A percentile compares a stretch with the other conserved stretches of the same genome.
Conservation (phyloP, 192 early-diverging fungal species). For the Glomus cerebriforme region DNA sequence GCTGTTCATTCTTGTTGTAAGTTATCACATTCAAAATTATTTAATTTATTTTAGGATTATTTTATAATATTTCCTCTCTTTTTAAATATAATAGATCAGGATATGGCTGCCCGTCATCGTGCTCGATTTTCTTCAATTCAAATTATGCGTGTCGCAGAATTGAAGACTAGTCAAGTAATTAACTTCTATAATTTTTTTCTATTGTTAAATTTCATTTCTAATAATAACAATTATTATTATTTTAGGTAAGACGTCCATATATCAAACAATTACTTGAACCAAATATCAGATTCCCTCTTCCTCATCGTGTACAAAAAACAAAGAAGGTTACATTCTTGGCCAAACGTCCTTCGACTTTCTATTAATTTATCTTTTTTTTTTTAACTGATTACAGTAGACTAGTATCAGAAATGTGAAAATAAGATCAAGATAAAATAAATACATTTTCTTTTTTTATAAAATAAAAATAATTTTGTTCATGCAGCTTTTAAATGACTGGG, state of each 20-base stretch:
- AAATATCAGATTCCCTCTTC: slow-evolving; percentile 95
- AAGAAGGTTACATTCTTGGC: slow-evolving; percentile 89
- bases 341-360: slow-evolving; percentile 92
- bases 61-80: not conserved
- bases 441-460: too few relatives aligned
- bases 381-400: too few relatives aligned
- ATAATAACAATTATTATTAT: not conserved
- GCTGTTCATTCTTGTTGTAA: slow-evolving; percentile 69
- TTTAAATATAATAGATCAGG: slow-evolving; percentile 40
- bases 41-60: not conserved
- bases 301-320: slow-evolving; percentile 89
- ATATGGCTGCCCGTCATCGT: slow-evolving; percentile 99
- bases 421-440: too few relatives aligned
- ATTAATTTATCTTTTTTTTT: slow-evolving; percentile 49
- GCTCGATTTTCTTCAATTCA: slow-evolving; percentile 97
- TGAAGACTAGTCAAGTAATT: slow-evolving; percentile 80
- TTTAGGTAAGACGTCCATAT: slow-evolving; percentile 83
- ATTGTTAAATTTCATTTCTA: not conserved
- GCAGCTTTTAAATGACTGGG: too few relatives aligned
- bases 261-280: slow-evolving; percentile 93
- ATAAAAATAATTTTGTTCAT: too few relatives aligned
- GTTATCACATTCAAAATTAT: slow-evolving; percentile 16
- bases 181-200: not conserved
- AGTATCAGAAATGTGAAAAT: too few relatives aligned
- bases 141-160: slow-evolving; percentile 97